Conservation (phyloP, 2,329 filamentous ascomycete genomes). For the Pyricularia pennisetigena region DNA sequence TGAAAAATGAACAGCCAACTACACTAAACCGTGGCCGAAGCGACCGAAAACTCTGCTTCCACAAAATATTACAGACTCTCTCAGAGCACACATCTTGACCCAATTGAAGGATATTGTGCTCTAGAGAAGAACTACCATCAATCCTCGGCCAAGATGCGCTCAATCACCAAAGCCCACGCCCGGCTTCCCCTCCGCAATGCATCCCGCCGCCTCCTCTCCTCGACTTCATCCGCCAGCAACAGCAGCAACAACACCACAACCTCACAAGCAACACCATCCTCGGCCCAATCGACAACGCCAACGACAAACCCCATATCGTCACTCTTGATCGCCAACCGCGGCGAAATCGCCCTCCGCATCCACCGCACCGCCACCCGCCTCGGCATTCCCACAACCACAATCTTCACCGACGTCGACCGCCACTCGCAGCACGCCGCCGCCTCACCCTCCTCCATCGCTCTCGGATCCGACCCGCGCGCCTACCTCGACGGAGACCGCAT, state of each 20-base stretch:
- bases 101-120: background rate
- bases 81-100: background rate
- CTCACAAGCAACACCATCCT: slow-evolving; percentile 12
- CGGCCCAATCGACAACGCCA: slow-evolving; percentile 20
- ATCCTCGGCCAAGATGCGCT: slow-evolving; percentile 34
- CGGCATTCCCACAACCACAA: slow-evolving; percentile 84
- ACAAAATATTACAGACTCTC: background rate
- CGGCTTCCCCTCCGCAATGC: slow-evolving; percentile 25
- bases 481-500: slow-evolving; percentile 94
- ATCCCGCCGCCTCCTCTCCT: slow-evolving; percentile 5
- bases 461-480: slow-evolving; percentile 65
- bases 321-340: slow-evolving; percentile 90
- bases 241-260: background rate
- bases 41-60: background rate
- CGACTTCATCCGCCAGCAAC: background rate
- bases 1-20: background rate
- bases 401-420: slow-evolving; percentile 90
- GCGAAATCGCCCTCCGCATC: slow-evolving; percentile 92
- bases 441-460: slow-evolving; percentile 72
- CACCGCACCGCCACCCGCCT: slow-evolving; percentile 78
- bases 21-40: background rate
- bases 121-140: background rate
- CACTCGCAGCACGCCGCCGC: slow-evolving; percentile 79
- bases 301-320: slow-evolving; percentile 52
- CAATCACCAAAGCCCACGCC: slow-evolving; percentile 40